phyloP scores from a whole-genome alignment of 2,329 filamentous ascomycete species.

The Pseudogymnoascus sp. region DNA sequence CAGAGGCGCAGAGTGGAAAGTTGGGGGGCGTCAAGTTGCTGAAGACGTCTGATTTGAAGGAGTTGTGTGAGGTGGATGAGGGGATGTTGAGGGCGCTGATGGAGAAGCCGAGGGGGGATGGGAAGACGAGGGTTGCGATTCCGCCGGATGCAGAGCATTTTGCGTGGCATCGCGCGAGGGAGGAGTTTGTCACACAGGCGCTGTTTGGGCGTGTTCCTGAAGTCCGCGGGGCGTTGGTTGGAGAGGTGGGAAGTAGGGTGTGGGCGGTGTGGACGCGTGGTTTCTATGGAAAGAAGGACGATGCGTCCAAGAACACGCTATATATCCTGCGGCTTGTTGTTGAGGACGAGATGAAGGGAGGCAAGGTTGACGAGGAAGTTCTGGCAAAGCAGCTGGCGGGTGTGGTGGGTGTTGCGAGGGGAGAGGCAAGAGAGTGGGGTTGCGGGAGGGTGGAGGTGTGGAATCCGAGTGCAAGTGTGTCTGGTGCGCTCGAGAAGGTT shows the following conservation, averaged over 20 bases:
- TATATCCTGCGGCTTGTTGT: conserved; percentile 62
- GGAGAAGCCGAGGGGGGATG: conserved; percentile 29
- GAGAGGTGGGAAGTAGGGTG: conserved; percentile 46
- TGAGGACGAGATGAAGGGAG: conserved; percentile 43
- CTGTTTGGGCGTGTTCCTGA: conserved; percentile 48
- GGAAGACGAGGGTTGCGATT: conserved; percentile 53
- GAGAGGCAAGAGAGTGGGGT: conserved; percentile 63
- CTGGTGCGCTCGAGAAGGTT: conserved; percentile 37
- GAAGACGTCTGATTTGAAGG: conserved; percentile 50
- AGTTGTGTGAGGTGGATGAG: conserved; percentile 58
- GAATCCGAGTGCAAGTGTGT: conserved; percentile 61
- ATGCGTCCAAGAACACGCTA: conserved; percentile 48
- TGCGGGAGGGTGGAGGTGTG: conserved; percentile 68
- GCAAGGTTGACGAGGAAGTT: conserved; percentile 29
- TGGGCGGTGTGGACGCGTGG: conserved; percentile 68
- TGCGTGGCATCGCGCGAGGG: conserved; percentile 71
- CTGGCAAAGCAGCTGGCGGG: conserved; percentile 48
- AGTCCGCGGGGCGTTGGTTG: conserved; percentile 63
- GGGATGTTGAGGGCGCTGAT: conserved; percentile 48
- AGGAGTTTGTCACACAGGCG: conserved; percentile 65
- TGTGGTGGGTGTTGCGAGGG: conserved; percentile 58
- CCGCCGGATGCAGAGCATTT: conserved; percentile 60
- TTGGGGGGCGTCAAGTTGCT: conserved; percentile 38
- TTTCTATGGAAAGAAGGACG: conserved; percentile 49
- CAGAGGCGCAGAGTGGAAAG: neutral